Base-by-base conservation (phyloP, 495 filamentous ascomycete species). In the Penicillium soppii region DNA sequence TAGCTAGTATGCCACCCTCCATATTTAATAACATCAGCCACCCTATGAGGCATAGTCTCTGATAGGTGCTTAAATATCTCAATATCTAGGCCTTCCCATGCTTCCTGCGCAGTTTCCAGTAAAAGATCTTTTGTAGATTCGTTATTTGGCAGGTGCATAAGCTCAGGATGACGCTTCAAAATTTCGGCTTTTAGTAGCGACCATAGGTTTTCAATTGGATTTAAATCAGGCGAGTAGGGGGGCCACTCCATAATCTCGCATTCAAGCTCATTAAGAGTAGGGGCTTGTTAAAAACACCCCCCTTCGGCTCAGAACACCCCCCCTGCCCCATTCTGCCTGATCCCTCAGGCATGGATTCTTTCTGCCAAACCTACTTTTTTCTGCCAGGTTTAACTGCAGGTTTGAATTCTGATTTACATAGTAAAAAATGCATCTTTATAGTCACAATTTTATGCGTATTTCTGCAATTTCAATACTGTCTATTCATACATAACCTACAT, bases 221-320 rank as follows among this genome's bases (percentile, higher is more conserved):
- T 57, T 23, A 57, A 21, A 57, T 57, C 54, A 33, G 47, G 54
- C 10, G 54, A 57, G 25, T 52, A 47, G 4, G 54, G 54, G 26
- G 48, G 48, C 54, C 27, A 52, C 21, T 52, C 48, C 5, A 57
- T 51, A 42, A 42, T 15, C 8, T 15, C 20, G 7, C 41, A 36
- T 8, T 26, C 42, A 41, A 20, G 23, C n/a, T 52, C 29, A n/a
- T 23, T 6, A 21, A 57, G 29, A 7, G n/a, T n/a, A n/a, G n/a
- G n/a, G n/a, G n/a, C n/a, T n/a, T n/a, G n/a, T n/a, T n/a, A n/a
- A n/a, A n/a, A n/a, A n/a, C n/a, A n/a, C n/a, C n/a, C n/a, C n/a
- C n/a, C n/a, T n/a, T n/a, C n/a, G n/a, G n/a, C n/a, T n/a, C n/a
- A n/a, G n/a, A n/a, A n/a, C n/a, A n/a, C n/a, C n/a, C n/a, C n/a